Base-by-base conservation (phyloP, 345 rosid genomes). In the Eucalyptus rudis region DNA sequence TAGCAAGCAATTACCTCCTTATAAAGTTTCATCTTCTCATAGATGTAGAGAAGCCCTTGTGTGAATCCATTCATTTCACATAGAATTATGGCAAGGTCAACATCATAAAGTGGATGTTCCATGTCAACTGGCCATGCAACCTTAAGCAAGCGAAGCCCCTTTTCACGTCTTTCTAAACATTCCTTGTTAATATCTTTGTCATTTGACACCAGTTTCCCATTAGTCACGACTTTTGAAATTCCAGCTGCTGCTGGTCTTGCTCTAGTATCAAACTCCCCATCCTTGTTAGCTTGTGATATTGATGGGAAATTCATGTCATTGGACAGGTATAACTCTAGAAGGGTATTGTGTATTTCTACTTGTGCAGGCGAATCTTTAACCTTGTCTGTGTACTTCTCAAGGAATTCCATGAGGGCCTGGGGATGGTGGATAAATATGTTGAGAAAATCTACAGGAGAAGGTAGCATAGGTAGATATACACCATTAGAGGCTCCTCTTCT, bases 321-420 rank as follows among this genome's bases (percentile, higher is more conserved):
- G 88, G 99, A 98, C 92, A 97, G 92, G 92, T 97, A 97, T 89
- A 98, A 88, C 92, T 98, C 99, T 92, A 98, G 90, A 87, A 98
- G 97, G 45, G 99, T 97, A 88, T 96, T 98, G 88, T 98, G 95
- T 89, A 98, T 97, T 93, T 98, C 99, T 52, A 95, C 96, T 91
- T 98, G 99, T 89, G 99, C 98, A 90, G 99, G 98, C n/a, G 99
- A 96, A 88, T 98, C 99, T 92, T 96, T 96, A 87, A 97, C 98
- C 93, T 94, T 95, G 87, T 91, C 92, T 14, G 93, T 92, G 89
- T 96, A 98, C 90, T 94, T 96, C 90, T 98, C 99, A 47, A 98
- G 97, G 93, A 98, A 97, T 68, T 93, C 93, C 99, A 96, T 95
- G 64, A 98, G 95, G 36, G 99, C 94, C 90, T 93, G 91, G 40